phyloP scores from a whole-genome alignment of 225 moss, liverwort and hornwort genomes.

The Polytrichum commune region DNA sequence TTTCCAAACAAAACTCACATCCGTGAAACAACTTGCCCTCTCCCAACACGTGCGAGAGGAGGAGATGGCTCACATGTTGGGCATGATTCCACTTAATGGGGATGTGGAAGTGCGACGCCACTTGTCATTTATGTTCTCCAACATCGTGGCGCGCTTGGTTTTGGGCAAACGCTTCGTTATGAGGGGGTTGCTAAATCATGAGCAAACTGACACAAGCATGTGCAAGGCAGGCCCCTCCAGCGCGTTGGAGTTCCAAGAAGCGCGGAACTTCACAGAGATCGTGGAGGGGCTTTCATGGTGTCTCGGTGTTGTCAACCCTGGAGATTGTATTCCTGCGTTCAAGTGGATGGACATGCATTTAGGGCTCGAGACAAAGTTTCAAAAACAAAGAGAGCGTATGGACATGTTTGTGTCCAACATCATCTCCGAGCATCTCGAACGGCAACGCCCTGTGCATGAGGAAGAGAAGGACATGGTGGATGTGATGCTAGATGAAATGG shows the following conservation, averaged over 20 bases:
- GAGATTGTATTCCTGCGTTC: conserved; percentile 34
- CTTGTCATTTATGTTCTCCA: conserved; percentile 32
- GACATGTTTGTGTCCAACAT: conserved; percentile 6
- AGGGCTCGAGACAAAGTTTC: conserved; percentile 9
- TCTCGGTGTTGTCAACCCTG: conserved; percentile 16
- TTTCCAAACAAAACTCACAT: neutral
- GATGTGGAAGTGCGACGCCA: conserved; percentile 31
- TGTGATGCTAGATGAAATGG: conserved; percentile 30
- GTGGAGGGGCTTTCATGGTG: conserved; percentile 28
- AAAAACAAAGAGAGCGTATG: conserved; percentile 19
- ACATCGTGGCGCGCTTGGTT: conserved; percentile 28
- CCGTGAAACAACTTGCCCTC: neutral
- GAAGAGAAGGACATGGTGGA: conserved; percentile 30
- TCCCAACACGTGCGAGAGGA: neutral
- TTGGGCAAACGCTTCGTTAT: conserved; percentile 26
- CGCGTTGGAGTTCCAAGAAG: conserved; percentile 26
- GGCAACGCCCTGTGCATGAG: neutral
- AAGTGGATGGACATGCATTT: conserved; percentile 15
- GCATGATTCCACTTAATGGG: conserved; percentile 20
- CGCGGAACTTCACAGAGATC: conserved; percentile 9
- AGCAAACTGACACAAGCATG: too few species aligned
- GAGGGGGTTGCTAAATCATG: conserved; percentile 9
- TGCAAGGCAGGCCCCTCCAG: neutral
- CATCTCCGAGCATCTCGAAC: conserved; percentile 2
- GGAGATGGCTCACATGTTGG: conserved; percentile 15